Evolutionary conservation across 2,329 filamentous ascomycete species (phyloP).

Genomic region (Myriangium duriaei): DNA sequence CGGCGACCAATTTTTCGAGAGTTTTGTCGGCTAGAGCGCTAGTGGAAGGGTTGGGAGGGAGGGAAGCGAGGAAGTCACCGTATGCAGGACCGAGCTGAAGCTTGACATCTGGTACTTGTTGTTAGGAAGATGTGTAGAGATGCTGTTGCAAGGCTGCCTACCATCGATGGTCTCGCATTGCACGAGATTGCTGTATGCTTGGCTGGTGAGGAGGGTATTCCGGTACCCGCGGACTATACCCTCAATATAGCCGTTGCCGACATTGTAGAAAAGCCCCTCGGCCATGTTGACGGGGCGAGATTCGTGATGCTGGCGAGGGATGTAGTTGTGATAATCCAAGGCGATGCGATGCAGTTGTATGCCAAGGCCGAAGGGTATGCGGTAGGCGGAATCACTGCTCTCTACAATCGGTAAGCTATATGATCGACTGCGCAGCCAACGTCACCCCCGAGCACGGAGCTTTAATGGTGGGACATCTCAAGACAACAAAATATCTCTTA

Average conservation of each 20-base stretch:
- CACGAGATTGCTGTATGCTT: conserved; percentile 89
- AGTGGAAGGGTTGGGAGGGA: conserved; percentile 93
- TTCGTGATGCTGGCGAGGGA: neutral
- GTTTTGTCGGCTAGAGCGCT: conserved; percentile 89
- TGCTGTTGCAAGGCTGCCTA: conserved; percentile 9
- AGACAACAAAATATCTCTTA: conserved; percentile 3
- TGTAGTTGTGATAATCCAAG: no score
- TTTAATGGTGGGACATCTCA: neutral
- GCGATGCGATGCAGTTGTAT: neutral
- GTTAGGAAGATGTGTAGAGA: conserved; percentile 5
- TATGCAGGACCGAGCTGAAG: conserved; percentile 93
- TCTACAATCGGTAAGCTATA: no score
- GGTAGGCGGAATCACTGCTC: no score
- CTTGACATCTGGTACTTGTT: conserved; percentile 65
- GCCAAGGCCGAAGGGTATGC: neutral
- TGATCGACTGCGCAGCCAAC: conserved; percentile 1
- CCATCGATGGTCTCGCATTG: conserved; percentile 98
- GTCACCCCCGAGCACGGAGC: conserved; percentile 6
- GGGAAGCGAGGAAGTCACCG: conserved; percentile 85
- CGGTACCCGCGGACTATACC: conserved; percentile 95
- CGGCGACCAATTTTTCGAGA: conserved; percentile 93
- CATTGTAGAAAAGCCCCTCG: conserved; percentile 33
- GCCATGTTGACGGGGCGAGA: conserved; percentile 23
- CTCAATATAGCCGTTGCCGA: conserved; percentile 69
- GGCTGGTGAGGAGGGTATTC: conserved; percentile 76